phyloP scores from a whole-genome alignment of 805 yeast species.

The Teunomyces atbi region DNA sequence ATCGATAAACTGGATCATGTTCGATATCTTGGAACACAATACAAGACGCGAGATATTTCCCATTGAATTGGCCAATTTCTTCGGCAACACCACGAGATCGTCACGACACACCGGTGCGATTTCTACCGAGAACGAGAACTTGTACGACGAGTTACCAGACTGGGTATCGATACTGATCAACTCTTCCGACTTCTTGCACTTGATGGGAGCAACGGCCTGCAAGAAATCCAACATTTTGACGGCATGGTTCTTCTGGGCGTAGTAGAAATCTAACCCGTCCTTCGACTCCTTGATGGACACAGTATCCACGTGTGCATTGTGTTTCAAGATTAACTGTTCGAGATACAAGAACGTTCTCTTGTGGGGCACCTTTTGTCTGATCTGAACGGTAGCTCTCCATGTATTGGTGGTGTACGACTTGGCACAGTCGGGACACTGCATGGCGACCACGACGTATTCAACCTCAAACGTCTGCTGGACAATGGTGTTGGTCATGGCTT shows the following conservation, averaged over 20 bases:
- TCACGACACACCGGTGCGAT: slow-evolving; percentile 96
- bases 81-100: slow-evolving; percentile 89
- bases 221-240: slow-evolving; percentile 91
- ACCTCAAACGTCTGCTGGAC: slow-evolving; percentile 94
- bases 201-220: slow-evolving; percentile 79
- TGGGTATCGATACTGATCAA: slow-evolving; percentile 90
- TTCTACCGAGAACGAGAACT: slow-evolving; percentile 90
- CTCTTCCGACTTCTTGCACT: slow-evolving; percentile 82
- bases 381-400: slow-evolving; percentile 97
- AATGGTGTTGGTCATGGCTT: slow-evolving; percentile 87
- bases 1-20: slow-evolving; percentile 82
- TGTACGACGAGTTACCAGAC: slow-evolving; percentile 81
- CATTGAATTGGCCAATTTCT: slow-evolving; percentile 74
- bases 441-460: slow-evolving; percentile 87
- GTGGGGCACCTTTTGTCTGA: slow-evolving; percentile 95
- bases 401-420: slow-evolving; percentile 94
- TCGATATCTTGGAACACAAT: slow-evolving; percentile 80
- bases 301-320: slow-evolving; percentile 91
- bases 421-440: slow-evolving; percentile 99
- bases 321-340: slow-evolving; percentile 91
- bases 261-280: slow-evolving; percentile 95
- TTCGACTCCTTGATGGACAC: slow-evolving; percentile 88
- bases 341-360: slow-evolving; percentile 94
- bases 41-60: slow-evolving; percentile 83
- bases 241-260: slow-evolving; percentile 86